Conservation (phyloP, 2,329 filamentous ascomycete species). For the Dactylellina sp. region DNA sequence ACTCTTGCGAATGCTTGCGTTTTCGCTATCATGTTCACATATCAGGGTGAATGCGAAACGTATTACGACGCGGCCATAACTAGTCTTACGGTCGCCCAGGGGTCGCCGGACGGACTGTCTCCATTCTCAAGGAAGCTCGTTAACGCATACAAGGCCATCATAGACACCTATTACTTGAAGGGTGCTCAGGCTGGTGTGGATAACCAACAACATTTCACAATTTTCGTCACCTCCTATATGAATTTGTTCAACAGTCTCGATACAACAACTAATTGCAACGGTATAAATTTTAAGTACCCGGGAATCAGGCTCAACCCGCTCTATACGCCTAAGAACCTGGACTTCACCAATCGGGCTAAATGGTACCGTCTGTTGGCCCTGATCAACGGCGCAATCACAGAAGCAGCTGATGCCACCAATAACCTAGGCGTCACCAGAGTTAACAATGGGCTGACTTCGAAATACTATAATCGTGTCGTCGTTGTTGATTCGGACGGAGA, state of each 20-base stretch:
- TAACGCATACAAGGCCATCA: not conserved
- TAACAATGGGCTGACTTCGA: conserved; percentile 10
- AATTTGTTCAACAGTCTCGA: conserved; percentile 8
- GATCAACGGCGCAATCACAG: not conserved
- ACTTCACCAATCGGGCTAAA: not conserved
- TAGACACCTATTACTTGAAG: not conserved
- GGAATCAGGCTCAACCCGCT: too few species aligned
- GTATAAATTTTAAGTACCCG: conserved; percentile 15
- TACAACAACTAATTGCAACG: not conserved
- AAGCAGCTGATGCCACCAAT: too few species aligned
- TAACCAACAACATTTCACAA: conserved; percentile 30
- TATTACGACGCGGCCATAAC: not conserved
- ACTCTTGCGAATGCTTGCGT: conserved; percentile 20
- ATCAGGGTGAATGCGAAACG: not conserved
- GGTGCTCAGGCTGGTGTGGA: too few species aligned
- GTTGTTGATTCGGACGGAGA: not conserved
- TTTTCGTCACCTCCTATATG: conserved; percentile 14
- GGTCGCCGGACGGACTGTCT: too few species aligned
- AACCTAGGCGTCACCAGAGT: too few species aligned
- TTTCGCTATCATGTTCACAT: conserved; percentile 17
- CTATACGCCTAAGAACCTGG: not conserved
- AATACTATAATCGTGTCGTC: conserved; percentile 9
- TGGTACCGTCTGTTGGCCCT: not conserved
- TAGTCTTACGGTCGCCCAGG: too few species aligned
- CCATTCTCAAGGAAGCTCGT: conserved; percentile 2